These are phyloP conservation scores for Nakazawaea molendinolei DNA, from an alignment of 805 yeast species.

Conservation along the genomic window DNA sequence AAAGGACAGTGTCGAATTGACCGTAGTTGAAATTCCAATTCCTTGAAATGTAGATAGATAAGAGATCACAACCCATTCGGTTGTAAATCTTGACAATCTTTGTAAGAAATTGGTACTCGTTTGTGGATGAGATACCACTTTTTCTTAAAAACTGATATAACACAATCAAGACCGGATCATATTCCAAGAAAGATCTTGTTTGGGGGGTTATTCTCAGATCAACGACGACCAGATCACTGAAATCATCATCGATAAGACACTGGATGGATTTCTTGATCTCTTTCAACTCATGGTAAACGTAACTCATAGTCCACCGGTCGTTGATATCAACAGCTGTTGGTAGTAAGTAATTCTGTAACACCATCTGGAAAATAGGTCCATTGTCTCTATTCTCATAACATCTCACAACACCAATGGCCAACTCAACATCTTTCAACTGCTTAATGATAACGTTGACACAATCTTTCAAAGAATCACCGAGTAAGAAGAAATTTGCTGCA, in stretches of 20 bases:
- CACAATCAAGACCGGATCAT: slow-evolving; percentile 76
- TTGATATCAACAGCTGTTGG: slow-evolving; percentile 54
- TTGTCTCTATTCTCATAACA: slow-evolving; percentile 56
- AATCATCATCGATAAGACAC: slow-evolving; percentile 10
- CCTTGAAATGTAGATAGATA: slow-evolving; percentile 54
- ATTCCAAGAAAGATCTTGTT: slow-evolving; percentile 43
- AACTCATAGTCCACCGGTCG: slow-evolving; percentile 77
- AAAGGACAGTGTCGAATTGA: slow-evolving; percentile 11
- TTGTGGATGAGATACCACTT: slow-evolving; percentile 30
- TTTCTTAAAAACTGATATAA: slow-evolving; percentile 58
- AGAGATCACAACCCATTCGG: slow-evolving; percentile 87
- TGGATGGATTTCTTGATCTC: neutral
- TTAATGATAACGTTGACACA: slow-evolving; percentile 66
- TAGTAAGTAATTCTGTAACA: slow-evolving; percentile 45
- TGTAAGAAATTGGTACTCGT: slow-evolving; percentile 57
- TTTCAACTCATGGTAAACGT: slow-evolving; percentile 39
- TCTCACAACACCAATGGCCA: slow-evolving; percentile 79
- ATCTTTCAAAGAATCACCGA: slow-evolving; percentile 72
- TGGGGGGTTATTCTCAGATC: slow-evolving; percentile 18
- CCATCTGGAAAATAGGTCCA: slow-evolving; percentile 42
- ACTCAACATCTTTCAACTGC: slow-evolving; percentile 58
- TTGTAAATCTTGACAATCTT: slow-evolving; percentile 62
- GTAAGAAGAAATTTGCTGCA: slow-evolving; percentile 83
- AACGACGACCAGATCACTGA: too few relatives aligned
- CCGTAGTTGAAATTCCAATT: slow-evolving; percentile 55